These are phyloP conservation scores for Hirschioporus abietinus DNA, from an alignment of 768 basidiomycete genomes.

Conservation along the genomic window DNA sequence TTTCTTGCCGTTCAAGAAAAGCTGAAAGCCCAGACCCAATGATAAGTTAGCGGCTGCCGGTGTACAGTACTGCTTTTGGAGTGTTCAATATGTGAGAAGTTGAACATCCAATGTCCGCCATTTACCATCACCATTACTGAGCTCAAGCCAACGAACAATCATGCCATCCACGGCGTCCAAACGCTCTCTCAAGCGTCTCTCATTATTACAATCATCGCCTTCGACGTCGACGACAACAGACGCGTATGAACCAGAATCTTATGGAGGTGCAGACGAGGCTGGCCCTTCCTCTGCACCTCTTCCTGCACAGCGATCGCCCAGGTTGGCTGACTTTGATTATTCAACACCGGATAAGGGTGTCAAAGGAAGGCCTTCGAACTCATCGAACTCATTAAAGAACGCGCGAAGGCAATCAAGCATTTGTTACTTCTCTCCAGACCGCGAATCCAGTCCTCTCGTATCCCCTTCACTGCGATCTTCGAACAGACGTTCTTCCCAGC, in stretches of 20 bases:
- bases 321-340: neutral
- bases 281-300: neutral
- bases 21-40: too few relatives aligned
- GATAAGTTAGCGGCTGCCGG: neutral
- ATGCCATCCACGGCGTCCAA: constrained; percentile 2
- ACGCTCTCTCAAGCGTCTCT: constrained; percentile 6
- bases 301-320: neutral
- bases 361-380: neutral
- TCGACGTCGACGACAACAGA: neutral
- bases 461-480: neutral
- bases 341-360: neutral
- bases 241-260: neutral
- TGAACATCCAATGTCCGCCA: neutral
- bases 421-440: neutral
- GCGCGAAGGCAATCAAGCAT: neutral
- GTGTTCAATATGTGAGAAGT: neutral
- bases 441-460: neutral
- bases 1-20: neutral
- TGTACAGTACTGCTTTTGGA: neutral
- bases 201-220: constrained; percentile 7
- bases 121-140: neutral
- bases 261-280: neutral
- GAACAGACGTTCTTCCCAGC: neutral
- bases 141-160: neutral
- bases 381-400: neutral